Evolutionary conservation across 2,329 filamentous ascomycete species (phyloP).

Genomic region (Penicillium psychrosexuale): DNA sequence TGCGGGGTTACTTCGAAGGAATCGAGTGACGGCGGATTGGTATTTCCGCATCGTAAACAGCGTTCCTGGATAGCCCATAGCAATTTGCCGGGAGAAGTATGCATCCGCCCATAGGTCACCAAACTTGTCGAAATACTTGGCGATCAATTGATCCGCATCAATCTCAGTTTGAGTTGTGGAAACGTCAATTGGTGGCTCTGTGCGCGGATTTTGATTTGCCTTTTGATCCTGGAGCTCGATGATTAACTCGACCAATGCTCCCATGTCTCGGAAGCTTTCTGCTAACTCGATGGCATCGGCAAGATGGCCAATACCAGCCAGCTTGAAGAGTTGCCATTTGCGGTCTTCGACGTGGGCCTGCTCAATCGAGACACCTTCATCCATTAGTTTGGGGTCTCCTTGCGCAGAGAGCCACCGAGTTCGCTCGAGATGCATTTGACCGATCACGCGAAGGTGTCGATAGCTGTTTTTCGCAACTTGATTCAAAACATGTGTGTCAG

Average conservation of each 20-base stretch:
- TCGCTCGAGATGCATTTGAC: conserved; percentile 59
- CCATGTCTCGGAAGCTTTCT: conserved; percentile 62
- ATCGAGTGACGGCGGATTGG: conserved; percentile 70
- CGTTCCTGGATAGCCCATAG: conserved; percentile 61
- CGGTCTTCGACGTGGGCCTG: conserved; percentile 43
- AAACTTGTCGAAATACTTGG: conserved; percentile 51
- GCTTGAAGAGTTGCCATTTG: conserved; percentile 46
- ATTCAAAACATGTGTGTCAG: conserved; percentile 37
- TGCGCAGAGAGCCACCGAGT: conserved; percentile 57
- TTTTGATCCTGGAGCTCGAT: conserved; percentile 42
- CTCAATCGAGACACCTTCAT: conserved; percentile 50
- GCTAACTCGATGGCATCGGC: conserved; percentile 59
- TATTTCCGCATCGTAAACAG: conserved; percentile 70
- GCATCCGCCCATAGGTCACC: conserved; percentile 58
- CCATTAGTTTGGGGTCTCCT: conserved; percentile 47
- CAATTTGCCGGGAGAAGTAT: conserved; percentile 75
- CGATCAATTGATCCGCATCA: conserved; percentile 39
- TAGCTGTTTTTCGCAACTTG: conserved; percentile 53
- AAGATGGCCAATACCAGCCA: conserved; percentile 53
- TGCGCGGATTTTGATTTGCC: conserved; percentile 22
- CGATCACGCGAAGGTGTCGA: conserved; percentile 56
- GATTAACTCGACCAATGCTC: conserved; percentile 55
- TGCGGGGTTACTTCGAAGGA: conserved; percentile 67
- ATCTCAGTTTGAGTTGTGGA: conserved; percentile 27
- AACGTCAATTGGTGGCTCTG: conserved; percentile 10